Conservation (phyloP, 2,329 filamentous ascomycete species). For the Verticillium nonalfalfae region DNA sequence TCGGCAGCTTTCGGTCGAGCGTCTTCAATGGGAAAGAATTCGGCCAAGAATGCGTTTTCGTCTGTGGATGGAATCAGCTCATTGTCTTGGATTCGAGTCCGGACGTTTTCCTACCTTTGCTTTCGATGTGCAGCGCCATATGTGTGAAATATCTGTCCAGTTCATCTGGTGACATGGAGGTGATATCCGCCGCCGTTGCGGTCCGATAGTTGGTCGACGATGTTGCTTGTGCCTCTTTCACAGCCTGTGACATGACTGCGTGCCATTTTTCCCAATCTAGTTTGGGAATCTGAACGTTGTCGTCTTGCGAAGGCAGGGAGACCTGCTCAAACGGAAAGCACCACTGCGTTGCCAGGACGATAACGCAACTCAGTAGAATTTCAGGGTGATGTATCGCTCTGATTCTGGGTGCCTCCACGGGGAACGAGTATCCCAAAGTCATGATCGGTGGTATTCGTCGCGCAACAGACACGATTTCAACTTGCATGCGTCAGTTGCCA, state of each 20-base stretch:
- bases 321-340: constrained; percentile 66
- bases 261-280: constrained; percentile 73
- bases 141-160: constrained; percentile 59
- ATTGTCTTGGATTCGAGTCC: constrained; percentile 16
- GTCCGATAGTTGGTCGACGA: constrained; percentile 34
- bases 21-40: constrained; percentile 27
- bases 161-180: constrained; percentile 52
- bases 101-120: constrained; percentile 18
- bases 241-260: constrained; percentile 29
- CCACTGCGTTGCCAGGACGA: constrained; percentile 74
- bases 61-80: constrained; percentile 8
- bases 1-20: constrained; percentile 9
- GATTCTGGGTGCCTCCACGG: constrained; percentile 35
- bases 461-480: constrained; percentile 33
- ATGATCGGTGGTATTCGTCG: constrained; percentile 47
- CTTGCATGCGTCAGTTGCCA: constrained; percentile 4
- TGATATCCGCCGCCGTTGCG: constrained; percentile 56
- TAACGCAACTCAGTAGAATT: constrained; percentile 60
- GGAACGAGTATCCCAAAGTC: constrained; percentile 51
- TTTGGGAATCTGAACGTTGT: constrained; percentile 33
- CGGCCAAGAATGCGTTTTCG: constrained; percentile 9
- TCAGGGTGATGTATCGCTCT: constrained; percentile 63
- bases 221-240: constrained; percentile 15
- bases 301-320: constrained; percentile 36
- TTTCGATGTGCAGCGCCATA: constrained; percentile 23